Evolutionary conservation across 768 basidiomycete genomes (phyloP), one percentile per base, ranked within the genome.

Genomic region (Phaffia australis): DNA sequence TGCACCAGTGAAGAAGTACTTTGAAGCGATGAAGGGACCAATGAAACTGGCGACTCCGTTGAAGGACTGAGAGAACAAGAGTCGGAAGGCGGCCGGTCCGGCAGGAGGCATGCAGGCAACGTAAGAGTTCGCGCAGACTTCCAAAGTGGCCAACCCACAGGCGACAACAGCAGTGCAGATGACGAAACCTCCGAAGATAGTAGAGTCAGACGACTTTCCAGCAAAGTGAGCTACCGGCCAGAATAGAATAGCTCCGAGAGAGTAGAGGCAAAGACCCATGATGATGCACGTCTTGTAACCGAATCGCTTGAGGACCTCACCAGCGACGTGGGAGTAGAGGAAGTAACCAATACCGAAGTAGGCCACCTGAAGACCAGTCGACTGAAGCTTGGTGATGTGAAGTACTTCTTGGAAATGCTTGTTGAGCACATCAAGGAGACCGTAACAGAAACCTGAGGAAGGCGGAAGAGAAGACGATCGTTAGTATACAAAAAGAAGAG

Each of bases 1-100:
- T 58, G 74, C 80, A 5, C 83, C 87, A 1, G 77, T 78, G 80
- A 88, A 87, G 78, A 88, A 88, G 80, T 83, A 87, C 62, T 83
- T 79, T 4, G 85, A 83, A 27, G 85, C 86, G 71, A 88, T 88
- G 70, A 87, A 80, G 23, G 87, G 86, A 3, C 87, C 78, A 57
- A 76, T 70, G 73, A 88, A 87, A 3, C 83, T 83, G 0, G 87
- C 86, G 52, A 88, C 78, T 27, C 86, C 87, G 72, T 87, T 85
- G 78, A 86, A 87, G 4, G 85, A 85, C 76, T 88, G 87, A 68
- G 85, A 85, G 75, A 88, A 86, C 74, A 87, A 87, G 60, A 89
- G 80, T 32, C 87, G 81, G 71, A 85, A 83, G 18, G 86, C 85
- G 57, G 86, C 86, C 74, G 84, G 84, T 71, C 83, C 83, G 30